These are phyloP conservation scores for Echinochloa phyllopogon DNA, from an alignment of 176 grass and related monocot genomes.

Conservation along the genomic window DNA sequence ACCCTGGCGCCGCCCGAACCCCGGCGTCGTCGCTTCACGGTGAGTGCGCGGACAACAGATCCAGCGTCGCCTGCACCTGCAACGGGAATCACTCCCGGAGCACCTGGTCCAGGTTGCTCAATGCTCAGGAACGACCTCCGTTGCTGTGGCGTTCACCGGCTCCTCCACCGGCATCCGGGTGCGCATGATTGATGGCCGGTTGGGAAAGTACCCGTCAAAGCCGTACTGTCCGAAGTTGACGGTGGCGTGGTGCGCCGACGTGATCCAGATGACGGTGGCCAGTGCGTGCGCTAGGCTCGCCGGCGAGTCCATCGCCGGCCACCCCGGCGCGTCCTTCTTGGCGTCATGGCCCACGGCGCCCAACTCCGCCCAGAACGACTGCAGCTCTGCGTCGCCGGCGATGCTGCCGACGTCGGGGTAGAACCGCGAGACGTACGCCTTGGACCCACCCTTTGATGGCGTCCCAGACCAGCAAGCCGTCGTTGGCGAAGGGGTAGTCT, in stretches of 20 bases:
- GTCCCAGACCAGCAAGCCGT: conserved; percentile 81
- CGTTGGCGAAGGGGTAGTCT: conserved; percentile 93
- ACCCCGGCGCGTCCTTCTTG: conserved; percentile 74
- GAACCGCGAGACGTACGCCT: conserved; percentile 65
- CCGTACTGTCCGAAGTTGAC: conserved; percentile 93
- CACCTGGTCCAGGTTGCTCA: conserved; percentile 61
- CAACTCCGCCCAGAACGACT: conserved; percentile 78
- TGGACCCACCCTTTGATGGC: conserved; percentile 68
- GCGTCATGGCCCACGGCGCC: conserved; percentile 63
- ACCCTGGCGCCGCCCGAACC: conserved; percentile 48
- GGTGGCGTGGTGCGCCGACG: conserved; percentile 79
- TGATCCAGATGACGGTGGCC: conserved; percentile 86
- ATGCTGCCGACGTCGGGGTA: conserved; percentile 48
- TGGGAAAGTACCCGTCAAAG: conserved; percentile 78
- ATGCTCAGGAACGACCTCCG: conserved; percentile 40
- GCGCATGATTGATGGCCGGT: conserved; percentile 72
- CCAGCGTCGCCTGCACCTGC: conserved; percentile 69
- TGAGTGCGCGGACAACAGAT: conserved; percentile 70
- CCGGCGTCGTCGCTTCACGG: conserved; percentile 54
- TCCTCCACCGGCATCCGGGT: conserved; percentile 79
- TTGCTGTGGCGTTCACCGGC: conserved; percentile 32
- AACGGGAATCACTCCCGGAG: conserved; percentile 65
- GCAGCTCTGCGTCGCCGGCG: conserved; percentile 63
- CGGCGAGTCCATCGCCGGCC: conserved; percentile 62
- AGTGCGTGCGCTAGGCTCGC: conserved; percentile 58